phyloP scores from a whole-genome alignment of 2,329 filamentous ascomycete genomes.

The Epichloe festucae region DNA sequence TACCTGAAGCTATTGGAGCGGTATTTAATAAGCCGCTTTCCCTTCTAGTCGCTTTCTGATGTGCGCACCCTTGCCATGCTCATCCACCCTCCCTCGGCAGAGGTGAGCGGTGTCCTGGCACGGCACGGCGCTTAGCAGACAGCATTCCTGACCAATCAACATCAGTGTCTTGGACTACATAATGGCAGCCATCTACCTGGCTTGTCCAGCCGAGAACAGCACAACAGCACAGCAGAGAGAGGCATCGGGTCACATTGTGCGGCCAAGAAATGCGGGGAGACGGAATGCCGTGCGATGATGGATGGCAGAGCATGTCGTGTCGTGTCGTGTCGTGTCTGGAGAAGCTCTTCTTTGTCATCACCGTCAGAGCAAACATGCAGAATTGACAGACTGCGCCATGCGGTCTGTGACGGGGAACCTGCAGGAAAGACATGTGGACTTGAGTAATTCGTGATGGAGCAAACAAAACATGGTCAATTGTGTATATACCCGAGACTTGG shows the following conservation, averaged over 20 bases:
- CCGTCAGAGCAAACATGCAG: not conserved
- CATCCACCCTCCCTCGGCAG: not conserved
- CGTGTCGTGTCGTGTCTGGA: not conserved
- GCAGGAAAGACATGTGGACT: too few relatives aligned
- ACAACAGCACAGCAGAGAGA: not conserved
- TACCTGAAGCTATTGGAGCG: too few relatives aligned
- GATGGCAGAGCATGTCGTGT: not conserved
- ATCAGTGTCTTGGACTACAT: not conserved
- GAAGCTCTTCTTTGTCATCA: not conserved
- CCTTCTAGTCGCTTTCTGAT: too few relatives aligned
- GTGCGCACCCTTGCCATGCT: too few relatives aligned
- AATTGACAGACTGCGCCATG: not conserved
- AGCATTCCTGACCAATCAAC: not conserved
- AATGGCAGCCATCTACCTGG: not conserved
- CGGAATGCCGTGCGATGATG: not conserved
- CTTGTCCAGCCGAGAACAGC: not conserved
- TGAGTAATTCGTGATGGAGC: too few relatives aligned
- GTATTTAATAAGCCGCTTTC: too few relatives aligned
- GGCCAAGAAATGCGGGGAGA: not conserved
- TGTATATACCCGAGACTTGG: too few relatives aligned
- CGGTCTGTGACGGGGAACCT: too few relatives aligned
- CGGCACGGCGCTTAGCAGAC: slow-evolving; percentile 1
- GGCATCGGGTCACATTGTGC: not conserved
- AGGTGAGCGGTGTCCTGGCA: not conserved
- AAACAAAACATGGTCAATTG: too few relatives aligned